phyloP scores from a whole-genome alignment of 495 filamentous ascomycete species.

The Friedmanniomyces simplex region DNA sequence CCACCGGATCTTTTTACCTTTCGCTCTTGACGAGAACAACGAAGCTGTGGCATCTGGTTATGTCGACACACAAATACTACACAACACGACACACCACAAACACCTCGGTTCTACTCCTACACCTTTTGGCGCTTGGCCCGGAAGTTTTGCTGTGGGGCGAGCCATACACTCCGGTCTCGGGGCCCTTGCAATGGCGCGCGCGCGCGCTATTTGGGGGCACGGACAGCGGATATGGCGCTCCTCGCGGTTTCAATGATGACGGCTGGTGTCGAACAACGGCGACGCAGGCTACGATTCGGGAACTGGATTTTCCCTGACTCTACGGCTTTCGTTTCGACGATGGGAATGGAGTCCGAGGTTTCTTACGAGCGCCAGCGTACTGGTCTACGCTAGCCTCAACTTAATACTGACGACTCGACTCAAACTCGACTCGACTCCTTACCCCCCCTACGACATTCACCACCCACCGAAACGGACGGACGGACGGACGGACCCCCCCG shows the following conservation, averaged over 20 bases:
- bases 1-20: background rate
- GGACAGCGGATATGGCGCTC: conserved; percentile 22
- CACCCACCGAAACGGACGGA: background rate
- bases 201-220: background rate
- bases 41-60: conserved; percentile 6
- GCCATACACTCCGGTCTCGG: conserved; percentile 22
- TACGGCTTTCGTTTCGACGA: background rate
- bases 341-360: background rate
- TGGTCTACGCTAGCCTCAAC: conserved; percentile 2
- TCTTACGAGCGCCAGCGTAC: conserved; percentile 10
- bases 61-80: conserved; percentile 12
- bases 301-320: background rate
- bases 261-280: background rate
- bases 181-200: background rate
- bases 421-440: too few species aligned
- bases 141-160: background rate
- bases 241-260: too few species aligned
- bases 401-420: too few species aligned
- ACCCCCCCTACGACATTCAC: background rate
- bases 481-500: conserved; percentile 3
- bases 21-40: background rate
- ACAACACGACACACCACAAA: too few species aligned
- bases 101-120: background rate
- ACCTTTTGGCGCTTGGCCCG: background rate
- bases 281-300: background rate